These are phyloP conservation scores for Urochloa ruziziensis DNA, from an alignment of 176 grass and related monocot genomes.

Conservation along the genomic window DNA sequence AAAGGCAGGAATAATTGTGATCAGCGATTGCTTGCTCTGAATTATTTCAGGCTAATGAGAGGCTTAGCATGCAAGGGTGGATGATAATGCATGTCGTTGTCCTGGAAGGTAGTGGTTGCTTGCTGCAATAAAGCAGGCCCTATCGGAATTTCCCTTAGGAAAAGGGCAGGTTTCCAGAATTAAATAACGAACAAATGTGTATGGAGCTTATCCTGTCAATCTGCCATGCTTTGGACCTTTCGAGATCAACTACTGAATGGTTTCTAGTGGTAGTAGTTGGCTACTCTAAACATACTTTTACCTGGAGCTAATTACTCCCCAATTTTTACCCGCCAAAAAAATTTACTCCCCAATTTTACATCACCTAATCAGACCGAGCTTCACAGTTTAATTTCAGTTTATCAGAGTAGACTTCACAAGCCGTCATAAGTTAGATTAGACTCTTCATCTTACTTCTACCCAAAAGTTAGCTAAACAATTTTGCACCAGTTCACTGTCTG, in stretches of 20 bases:
- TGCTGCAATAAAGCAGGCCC: slow-evolving; percentile 11
- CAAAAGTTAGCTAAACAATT: background rate
- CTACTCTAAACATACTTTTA: background rate
- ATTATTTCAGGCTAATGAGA: background rate
- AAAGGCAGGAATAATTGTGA: background rate
- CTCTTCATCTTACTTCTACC: background rate
- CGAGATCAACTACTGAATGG: background rate
- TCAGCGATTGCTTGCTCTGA: background rate
- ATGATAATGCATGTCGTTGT: background rate
- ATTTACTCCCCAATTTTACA: background rate
- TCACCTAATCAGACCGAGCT: background rate
- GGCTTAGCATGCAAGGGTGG: background rate
- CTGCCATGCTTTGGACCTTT: background rate
- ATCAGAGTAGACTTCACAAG: background rate
- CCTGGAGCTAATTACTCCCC: background rate
- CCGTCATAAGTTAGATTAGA: background rate
- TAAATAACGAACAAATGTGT: slow-evolving; percentile 26
- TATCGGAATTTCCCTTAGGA: slow-evolving; percentile 6
- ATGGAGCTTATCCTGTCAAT: background rate
- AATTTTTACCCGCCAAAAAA: too few relatives aligned
- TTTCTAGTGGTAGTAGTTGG: background rate
- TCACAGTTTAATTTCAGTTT: background rate
- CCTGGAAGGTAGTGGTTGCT: slow-evolving; percentile 16
- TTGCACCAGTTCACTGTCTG: background rate
- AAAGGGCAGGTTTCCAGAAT: slow-evolving; percentile 3